A percentile compares a stretch with the other conserved stretches of the same genome.
Conservation (phyloP, 176 grass and related monocot genomes). For the Sorghum bicolor region DNA sequence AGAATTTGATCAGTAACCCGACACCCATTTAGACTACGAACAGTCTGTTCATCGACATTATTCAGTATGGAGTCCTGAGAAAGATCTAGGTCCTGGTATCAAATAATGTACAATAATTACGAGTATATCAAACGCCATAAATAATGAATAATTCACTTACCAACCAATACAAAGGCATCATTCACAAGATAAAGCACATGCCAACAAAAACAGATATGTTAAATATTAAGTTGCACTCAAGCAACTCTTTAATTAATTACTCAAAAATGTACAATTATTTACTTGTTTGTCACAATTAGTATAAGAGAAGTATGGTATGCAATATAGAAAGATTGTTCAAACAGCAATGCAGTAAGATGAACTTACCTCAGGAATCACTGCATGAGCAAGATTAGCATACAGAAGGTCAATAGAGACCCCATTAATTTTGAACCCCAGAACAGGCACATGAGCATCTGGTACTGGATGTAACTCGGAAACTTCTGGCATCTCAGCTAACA, state of each 20-base stretch:
- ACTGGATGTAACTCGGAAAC: slow-evolving; percentile 85
- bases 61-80: slow-evolving; percentile 85
- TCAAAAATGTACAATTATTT: slow-evolving; percentile 12
- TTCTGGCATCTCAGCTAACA: slow-evolving; percentile 85
- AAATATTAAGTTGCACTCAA: slow-evolving; percentile 1
- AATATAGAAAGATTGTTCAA: slow-evolving; percentile 18
- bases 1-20: slow-evolving; percentile 93
- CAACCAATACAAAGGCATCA: slow-evolving; percentile 8
- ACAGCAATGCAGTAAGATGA: slow-evolving; percentile 13
- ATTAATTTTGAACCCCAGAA: slow-evolving; percentile 72
- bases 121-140: background rate
- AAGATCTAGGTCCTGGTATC: slow-evolving; percentile 77
- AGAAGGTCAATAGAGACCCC: slow-evolving; percentile 90
- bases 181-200: slow-evolving; percentile 1
- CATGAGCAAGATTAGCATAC: slow-evolving; percentile 75
- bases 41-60: slow-evolving; percentile 91
- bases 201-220: slow-evolving; percentile 1
- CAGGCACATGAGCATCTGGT: slow-evolving; percentile 90
- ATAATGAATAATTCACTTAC: slow-evolving; percentile 13
- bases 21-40: slow-evolving; percentile 88
- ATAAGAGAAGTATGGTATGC: background rate
- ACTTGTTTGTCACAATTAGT: slow-evolving; percentile 8
- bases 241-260: background rate
- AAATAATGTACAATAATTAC: slow-evolving; percentile 15
- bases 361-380: slow-evolving; percentile 85